Evolutionary conservation across 176 grass and related monocot genomes (phyloP), one percentile per base, ranked within the genome.

Genomic region (Avena insularis): DNA sequence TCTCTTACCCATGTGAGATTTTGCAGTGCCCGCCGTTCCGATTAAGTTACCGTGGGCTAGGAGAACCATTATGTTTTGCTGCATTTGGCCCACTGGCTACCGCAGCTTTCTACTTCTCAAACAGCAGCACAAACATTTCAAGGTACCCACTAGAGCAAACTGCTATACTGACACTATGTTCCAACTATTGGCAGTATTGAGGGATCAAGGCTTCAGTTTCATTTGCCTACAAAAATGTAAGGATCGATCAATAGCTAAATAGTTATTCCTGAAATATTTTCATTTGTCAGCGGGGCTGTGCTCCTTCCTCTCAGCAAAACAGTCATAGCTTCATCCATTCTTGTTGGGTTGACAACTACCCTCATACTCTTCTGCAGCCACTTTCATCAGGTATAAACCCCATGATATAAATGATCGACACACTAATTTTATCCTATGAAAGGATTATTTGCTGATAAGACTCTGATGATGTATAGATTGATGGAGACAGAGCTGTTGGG

Each of bases 361-460:
- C 54, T 95, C 84, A 94, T 98, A 91, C 92, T 98, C 86, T 98
- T 98, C 85, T 98, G 96, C 94, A 95, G 93, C 78, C 96, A 98
- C 85, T 98, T 98, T 76, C 96, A 98, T 58, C 96, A 98, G 92
- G 96, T 98, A 80, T 27, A 61, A 45, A 21, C 15, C 12, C 27
- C 40, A 17, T 59, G 33, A 27, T 7, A 61, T 51, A 77, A 10
- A 19, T 49, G 5, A 47, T 66, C 33, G 17, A 45, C 25, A 12
- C 53, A 64, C 47, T 17, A 54, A 5, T 86, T 83, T 35, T 27
- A 17, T 82, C 80, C 9, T 38, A 19, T 40, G 61, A 60, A 78
- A 69, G 61, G 35, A 62, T 82, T 46, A 82, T 80, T 16, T 80
- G 49, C 47, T 79, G 20, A 86, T 25, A 27, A 27, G 15, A 47